These are phyloP conservation scores for slime mould (Dictyostelium discoideum) DNA, from an alignment of 78 protist genomes.

Conservation along the genomic window DNA sequence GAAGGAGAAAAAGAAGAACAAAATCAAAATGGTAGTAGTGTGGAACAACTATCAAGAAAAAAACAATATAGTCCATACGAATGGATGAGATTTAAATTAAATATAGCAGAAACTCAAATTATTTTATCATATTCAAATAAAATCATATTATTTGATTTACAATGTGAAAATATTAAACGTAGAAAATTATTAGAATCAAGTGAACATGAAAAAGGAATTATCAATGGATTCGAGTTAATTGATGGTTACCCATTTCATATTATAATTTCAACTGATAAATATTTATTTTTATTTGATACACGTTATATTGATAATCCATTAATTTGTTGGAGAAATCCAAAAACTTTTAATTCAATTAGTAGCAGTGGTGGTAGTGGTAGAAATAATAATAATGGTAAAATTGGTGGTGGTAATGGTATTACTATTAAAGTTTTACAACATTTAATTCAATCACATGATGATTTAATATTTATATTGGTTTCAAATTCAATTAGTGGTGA, in stretches of 20 bases:
- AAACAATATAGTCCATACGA: background rate
- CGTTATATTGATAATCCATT: constrained; percentile 11
- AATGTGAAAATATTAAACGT: background rate
- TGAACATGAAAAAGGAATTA: background rate
- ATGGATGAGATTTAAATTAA: constrained; percentile 17
- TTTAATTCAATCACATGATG: background rate
- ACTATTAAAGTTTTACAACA: background rate
- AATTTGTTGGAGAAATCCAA: constrained; percentile 10
- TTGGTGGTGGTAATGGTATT: background rate
- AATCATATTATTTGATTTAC: background rate
- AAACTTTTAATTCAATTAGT: background rate
- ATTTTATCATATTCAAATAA: background rate
- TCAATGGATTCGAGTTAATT: background rate
- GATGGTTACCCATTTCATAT: constrained; percentile 13
- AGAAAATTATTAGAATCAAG: background rate
- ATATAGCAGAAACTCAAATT: constrained; percentile 3
- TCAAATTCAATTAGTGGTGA: constrained; percentile 32
- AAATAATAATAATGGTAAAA: background rate
- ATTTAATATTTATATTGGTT: background rate
- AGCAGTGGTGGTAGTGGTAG: background rate
- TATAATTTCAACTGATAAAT: background rate
- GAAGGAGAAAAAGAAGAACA: background rate
- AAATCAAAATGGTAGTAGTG: background rate
- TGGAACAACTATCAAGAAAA: background rate
- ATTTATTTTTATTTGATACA: constrained; percentile 11